Conservation (phyloP, 192 early-diverging fungal species). For the Chytriomyces hyalinus region DNA sequence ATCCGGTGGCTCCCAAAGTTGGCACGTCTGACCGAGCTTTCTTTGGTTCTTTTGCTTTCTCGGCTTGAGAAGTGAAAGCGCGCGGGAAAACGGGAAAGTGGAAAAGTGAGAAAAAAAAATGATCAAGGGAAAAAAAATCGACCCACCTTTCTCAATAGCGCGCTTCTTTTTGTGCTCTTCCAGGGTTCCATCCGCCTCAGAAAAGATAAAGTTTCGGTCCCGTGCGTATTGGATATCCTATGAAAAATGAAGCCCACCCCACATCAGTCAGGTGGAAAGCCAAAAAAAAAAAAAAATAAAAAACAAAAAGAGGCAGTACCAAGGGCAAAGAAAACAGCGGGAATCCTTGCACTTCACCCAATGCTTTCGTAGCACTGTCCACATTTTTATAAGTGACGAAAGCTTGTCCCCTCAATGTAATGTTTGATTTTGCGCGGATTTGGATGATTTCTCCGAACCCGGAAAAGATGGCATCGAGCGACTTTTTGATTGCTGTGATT, state of each 20-base stretch:
- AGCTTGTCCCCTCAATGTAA: slow-evolving; percentile 91
- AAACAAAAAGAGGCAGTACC: slow-evolving; percentile 46
- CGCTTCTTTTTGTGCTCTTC: slow-evolving; percentile 69
- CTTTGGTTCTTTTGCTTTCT: slow-evolving; percentile 28
- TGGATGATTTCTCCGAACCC: slow-evolving; percentile 85
- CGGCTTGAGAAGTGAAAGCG: not conserved
- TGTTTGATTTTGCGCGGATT: slow-evolving; percentile 76
- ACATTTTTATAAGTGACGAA: slow-evolving; percentile 82
- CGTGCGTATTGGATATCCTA: slow-evolving; percentile 64
- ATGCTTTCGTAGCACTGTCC: slow-evolving; percentile 76
- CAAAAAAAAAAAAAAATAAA: not conserved
- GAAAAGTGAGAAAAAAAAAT: not conserved
- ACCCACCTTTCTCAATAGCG: slow-evolving; percentile 66
- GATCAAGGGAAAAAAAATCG: not conserved
- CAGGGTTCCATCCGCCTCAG: slow-evolving; percentile 69
- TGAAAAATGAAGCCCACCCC: not conserved
- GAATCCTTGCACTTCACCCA: slow-evolving; percentile 84
- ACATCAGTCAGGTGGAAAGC: not conserved
- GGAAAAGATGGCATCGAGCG: slow-evolving; percentile 79
- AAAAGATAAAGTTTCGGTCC: slow-evolving; percentile 56
- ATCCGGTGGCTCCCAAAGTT: slow-evolving; percentile 32
- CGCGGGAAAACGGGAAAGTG: not conserved
- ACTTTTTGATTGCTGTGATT: slow-evolving; percentile 68
- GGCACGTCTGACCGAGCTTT: slow-evolving; percentile 30
- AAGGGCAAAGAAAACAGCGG: slow-evolving; percentile 84